Evolutionary conservation across 345 rosid genomes (phyloP).

Genomic region (Acer campestre): DNA sequence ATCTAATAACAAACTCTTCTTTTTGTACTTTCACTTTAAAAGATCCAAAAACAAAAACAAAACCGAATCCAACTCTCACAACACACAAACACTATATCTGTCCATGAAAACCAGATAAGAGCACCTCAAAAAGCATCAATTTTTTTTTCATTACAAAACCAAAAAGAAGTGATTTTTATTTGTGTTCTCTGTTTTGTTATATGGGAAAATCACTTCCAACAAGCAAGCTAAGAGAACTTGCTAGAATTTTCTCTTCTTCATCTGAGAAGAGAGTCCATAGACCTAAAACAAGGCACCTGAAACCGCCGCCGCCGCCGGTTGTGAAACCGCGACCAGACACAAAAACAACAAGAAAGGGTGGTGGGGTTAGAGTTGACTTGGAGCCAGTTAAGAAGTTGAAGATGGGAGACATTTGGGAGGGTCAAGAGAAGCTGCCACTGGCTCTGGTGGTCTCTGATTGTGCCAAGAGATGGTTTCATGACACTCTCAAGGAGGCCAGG

Average conservation of each 20-base stretch:
- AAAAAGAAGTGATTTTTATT: background rate
- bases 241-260: slow-evolving; percentile 43
- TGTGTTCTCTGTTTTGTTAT: slow-evolving; percentile 14
- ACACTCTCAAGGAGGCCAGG: slow-evolving; percentile 73
- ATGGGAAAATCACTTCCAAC: slow-evolving; percentile 65
- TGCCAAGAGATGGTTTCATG: slow-evolving; percentile 73
- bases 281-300: slow-evolving; percentile 27
- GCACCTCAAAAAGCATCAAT: background rate
- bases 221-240: slow-evolving; percentile 41
- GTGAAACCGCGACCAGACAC: slow-evolving; percentile 6
- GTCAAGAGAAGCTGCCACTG: slow-evolving; percentile 52
- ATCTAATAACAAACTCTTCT: background rate
- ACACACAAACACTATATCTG: background rate
- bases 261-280: slow-evolving; percentile 35
- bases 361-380: slow-evolving; percentile 27
- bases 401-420: slow-evolving; percentile 40
- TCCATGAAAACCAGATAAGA: slow-evolving; percentile 25
- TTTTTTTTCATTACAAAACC: background rate
- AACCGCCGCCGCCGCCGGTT: slow-evolving; percentile 22
- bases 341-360: slow-evolving; percentile 7
- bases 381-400: slow-evolving; percentile 37
- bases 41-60: background rate
- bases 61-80: background rate
- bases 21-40: background rate
- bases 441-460: slow-evolving; percentile 71